These are phyloP conservation scores for Salicornia ramosissima DNA, from an alignment of 148 eudicot species.

Conservation along the genomic window DNA sequence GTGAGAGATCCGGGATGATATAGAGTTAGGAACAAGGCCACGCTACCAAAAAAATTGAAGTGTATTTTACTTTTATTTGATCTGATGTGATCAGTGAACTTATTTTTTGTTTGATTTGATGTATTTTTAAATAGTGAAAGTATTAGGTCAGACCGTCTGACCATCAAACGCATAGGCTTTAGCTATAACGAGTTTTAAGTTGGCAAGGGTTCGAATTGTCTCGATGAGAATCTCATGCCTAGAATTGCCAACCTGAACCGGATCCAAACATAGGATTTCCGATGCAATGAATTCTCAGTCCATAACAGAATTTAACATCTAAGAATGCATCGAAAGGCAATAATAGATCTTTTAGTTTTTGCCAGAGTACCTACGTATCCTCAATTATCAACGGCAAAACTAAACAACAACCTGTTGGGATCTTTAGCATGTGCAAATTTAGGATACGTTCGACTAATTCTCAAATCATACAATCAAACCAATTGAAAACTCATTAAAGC, in stretches of 20 bases:
- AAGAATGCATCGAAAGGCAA: not conserved
- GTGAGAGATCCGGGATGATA: too few species aligned
- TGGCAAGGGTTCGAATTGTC: slow-evolving; percentile 1
- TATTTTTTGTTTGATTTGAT: too few species aligned
- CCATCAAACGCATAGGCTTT: slow-evolving; percentile 22
- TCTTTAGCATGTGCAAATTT: not conserved
- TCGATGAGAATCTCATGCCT: slow-evolving; percentile 15
- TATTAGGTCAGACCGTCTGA: too few species aligned
- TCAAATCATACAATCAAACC: not conserved
- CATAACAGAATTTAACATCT: not conserved
- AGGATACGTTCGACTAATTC: not conserved
- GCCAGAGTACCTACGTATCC: not conserved
- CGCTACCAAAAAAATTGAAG: too few species aligned
- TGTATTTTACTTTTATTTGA: too few species aligned
- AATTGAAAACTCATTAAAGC: not conserved
- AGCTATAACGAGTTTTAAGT: slow-evolving; percentile 10
- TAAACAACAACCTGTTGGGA: not conserved
- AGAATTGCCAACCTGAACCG: slow-evolving; percentile 21
- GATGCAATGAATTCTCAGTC: not conserved
- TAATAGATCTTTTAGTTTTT: not conserved
- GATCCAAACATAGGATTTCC: not conserved
- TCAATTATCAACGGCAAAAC: not conserved
- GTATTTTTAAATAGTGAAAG: too few species aligned
- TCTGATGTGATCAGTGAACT: too few species aligned
- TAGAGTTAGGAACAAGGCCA: too few species aligned